A percentile compares a stretch with the other conserved stretches of the same genome.
Conservation (phyloP, 768 basidiomycete species). For the Auricularia sp. region DNA sequence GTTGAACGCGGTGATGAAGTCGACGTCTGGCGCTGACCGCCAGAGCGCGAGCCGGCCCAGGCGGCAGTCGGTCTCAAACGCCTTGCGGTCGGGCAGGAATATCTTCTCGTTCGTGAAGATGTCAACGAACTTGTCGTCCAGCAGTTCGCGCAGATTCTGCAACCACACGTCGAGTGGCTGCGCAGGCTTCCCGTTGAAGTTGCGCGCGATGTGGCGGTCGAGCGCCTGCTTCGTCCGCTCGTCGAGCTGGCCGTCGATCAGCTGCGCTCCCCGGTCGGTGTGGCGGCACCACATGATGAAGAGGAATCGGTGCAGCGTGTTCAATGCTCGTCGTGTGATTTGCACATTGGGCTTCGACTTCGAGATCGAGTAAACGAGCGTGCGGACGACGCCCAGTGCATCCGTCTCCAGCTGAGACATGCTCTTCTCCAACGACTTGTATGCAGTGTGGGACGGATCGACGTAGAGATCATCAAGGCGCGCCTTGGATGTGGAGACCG, state of each 20-base stretch:
- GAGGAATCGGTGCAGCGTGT: background rate
- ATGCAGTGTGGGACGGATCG: background rate
- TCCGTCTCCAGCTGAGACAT: background rate
- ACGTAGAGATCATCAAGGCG: background rate
- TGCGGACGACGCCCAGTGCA: background rate
- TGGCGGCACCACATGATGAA: slow-evolving; percentile 1
- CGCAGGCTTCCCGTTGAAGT: background rate
- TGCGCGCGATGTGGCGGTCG: background rate
- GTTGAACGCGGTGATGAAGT: background rate
- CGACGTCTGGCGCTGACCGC: background rate
- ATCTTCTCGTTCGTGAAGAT: slow-evolving; percentile 1
- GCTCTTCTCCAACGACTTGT: background rate
- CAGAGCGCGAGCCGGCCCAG: background rate
- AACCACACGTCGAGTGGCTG: background rate
- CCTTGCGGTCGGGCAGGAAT: background rate
- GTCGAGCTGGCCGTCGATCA: background rate
- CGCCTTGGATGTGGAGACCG: background rate
- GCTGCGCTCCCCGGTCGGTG: background rate
- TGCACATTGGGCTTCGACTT: background rate
- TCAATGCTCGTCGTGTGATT: background rate
- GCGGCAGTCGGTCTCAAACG: background rate
- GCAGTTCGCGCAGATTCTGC: background rate
- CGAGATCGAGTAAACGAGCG: background rate
- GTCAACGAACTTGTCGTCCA: background rate
- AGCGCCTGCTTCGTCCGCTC: background rate